Conservation (phyloP, 163 green algal genomes). For the Trebouxiophyceae sp. region DNA sequence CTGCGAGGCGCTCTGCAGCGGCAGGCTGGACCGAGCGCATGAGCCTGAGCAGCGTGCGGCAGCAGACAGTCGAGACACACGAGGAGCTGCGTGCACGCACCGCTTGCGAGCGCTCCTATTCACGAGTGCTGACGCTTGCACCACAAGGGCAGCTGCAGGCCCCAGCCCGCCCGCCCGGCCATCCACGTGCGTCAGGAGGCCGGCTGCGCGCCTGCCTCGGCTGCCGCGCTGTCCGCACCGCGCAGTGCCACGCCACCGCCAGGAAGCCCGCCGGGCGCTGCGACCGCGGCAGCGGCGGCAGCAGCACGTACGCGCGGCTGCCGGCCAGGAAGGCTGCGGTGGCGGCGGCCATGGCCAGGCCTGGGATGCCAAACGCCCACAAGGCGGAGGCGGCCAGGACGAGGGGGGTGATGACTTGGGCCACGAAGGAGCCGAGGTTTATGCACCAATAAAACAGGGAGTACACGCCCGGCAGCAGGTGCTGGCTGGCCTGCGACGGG, state of each 20-base stretch:
- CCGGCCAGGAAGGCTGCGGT: background rate
- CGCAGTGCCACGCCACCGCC: background rate
- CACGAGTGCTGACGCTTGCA: no score
- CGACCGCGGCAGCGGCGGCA: background rate
- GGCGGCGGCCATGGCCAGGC: background rate
- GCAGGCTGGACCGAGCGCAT: no score
- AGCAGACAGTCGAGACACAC: no score
- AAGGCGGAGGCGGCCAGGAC: background rate
- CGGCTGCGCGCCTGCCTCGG: no score
- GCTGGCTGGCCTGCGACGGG: background rate
- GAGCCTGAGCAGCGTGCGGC: no score
- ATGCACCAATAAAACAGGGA: conserved; percentile 1
- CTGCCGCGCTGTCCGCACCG: background rate
- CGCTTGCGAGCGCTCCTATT: no score
- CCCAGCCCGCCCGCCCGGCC: no score
- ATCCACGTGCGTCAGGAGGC: no score
- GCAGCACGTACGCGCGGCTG: background rate
- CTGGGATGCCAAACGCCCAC: background rate
- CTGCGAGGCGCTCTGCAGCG: no score
- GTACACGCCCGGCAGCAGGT: background rate
- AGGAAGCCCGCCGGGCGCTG: background rate
- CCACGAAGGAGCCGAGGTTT: background rate
- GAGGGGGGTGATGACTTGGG: background rate
- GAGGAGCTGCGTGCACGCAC: no score
- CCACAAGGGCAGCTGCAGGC: no score